Evolutionary conservation across 1,284 basidiomycete genomes (phyloP), one percentile per base, ranked within the genome.

Genomic region (Porogramme epimiltina): DNA sequence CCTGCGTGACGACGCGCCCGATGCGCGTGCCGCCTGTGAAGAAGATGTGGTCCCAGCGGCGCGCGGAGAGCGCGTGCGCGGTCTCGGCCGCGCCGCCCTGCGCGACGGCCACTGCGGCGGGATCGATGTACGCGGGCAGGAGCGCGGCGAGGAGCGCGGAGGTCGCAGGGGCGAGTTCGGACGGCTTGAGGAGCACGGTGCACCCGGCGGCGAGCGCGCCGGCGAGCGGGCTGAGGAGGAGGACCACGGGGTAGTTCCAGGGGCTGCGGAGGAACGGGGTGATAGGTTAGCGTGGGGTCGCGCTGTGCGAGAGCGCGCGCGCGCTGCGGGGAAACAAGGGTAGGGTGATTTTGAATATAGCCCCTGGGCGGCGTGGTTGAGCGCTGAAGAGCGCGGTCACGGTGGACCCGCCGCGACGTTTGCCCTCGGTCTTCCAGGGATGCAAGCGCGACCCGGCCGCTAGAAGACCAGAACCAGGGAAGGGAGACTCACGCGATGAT

Each of bases 161-260:
- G 31, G 73, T 70, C 23, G 78, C 68, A 5, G 81, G 76, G 0
- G 76, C 69, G 18, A 80, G 71, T 66, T 90, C 87, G 8, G 85
- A 87, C 0, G 80, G 81, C 71, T 87, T 86, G 61, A 87, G 47
- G 19, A 84, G 72, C 0, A 73, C 75, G 13, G 81, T 73, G 62
- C 81, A 84, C 2, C 85, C 85, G 0, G 85, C 83, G 2, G 82
- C 75, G 42, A 87, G 81, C 31, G 84, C 85, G 18, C 80, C 81
- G 23, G 82, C 70, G 13, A 85, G 65, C 0, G 82, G 80, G 41
- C 70, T 69, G 24, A 85, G 63, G 4, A 72, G 70, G 39, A 85
- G 72, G 44, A 77, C 68, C 60, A 75, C 66, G 2, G 82, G 82
- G 64, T 76, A 84, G 64, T 86, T 85, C 81, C 76, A 81, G 49